Conservation (phyloP, 2,329 filamentous ascomycete species). For the Chaetomium strumarium region DNA sequence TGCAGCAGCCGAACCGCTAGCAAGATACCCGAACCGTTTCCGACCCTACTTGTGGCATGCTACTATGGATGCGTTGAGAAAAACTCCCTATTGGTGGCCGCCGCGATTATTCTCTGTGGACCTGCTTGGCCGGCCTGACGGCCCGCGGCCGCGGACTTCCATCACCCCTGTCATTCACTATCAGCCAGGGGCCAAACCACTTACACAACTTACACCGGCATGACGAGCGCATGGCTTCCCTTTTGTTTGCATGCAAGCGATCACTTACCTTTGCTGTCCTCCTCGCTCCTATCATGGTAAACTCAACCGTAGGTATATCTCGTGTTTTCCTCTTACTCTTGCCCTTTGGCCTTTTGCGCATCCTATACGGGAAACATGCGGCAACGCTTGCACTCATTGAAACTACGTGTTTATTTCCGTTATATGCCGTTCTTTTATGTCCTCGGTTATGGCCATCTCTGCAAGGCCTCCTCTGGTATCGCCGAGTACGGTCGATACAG, state of each 20-base stretch:
- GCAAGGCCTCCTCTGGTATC: slow-evolving; percentile 14
- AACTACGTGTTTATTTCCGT: slow-evolving; percentile 1
- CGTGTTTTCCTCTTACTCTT: not conserved
- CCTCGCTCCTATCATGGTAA: not conserved
- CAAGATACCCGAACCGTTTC: slow-evolving; percentile 15
- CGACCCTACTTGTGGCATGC: no score
- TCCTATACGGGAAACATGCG: not conserved
- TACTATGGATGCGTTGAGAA: slow-evolving; percentile 4
- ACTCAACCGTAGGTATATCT: slow-evolving; percentile 6
- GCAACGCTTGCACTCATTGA: not conserved
- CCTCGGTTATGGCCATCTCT: slow-evolving; percentile 20
- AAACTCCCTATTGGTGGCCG: slow-evolving; percentile 24
- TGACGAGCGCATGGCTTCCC: slow-evolving; percentile 3
- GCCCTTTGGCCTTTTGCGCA: not conserved
- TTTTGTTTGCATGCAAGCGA: not conserved
- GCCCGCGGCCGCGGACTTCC: slow-evolving; percentile 19
- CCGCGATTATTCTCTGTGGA: slow-evolving; percentile 21
- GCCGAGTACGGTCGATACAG: slow-evolving; percentile 19
- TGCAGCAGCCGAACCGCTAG: slow-evolving; percentile 9
- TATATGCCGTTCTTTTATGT: slow-evolving; percentile 8
- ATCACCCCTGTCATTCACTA: slow-evolving; percentile 12
- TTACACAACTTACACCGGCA: slow-evolving; percentile 18
- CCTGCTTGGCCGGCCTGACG: slow-evolving; percentile 17
- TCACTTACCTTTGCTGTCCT: not conserved
- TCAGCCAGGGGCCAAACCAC: slow-evolving; percentile 5